Conservation (phyloP, 1,139 yeast species). For the Yamadazyma atmosphaerica region DNA sequence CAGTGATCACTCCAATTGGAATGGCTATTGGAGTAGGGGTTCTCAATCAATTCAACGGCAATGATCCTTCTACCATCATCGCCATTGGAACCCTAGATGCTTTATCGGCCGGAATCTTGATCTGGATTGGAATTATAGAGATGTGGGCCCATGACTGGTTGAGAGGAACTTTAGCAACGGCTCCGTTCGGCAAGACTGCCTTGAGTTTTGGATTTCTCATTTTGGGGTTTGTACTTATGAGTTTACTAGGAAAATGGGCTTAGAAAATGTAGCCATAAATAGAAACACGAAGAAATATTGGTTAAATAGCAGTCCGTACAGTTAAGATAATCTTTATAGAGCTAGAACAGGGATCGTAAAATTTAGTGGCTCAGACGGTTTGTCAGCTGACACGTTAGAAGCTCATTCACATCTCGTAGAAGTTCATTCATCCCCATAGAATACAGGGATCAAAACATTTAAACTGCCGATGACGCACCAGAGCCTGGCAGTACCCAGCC, state of each 20-base stretch:
- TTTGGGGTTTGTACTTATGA: slow-evolving; percentile 37
- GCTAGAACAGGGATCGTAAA: too few species aligned
- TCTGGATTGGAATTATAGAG: slow-evolving; percentile 37
- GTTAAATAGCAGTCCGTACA: too few species aligned
- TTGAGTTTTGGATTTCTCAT: slow-evolving; percentile 24
- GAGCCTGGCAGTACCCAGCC: too few species aligned
- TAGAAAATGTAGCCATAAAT: too few species aligned
- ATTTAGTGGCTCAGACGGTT: too few species aligned
- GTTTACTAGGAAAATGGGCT: slow-evolving; percentile 43
- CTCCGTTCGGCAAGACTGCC: slow-evolving; percentile 20
- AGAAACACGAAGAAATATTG: too few species aligned
- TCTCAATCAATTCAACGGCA: slow-evolving; percentile 28
- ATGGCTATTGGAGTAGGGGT: slow-evolving; percentile 32
- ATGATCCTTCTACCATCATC: slow-evolving; percentile 28
- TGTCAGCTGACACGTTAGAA: too few species aligned
- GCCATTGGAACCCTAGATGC: slow-evolving; percentile 36
- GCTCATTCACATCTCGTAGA: too few species aligned
- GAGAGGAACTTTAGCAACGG: slow-evolving; percentile 25
- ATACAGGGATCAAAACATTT: too few species aligned
- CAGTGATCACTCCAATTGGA: slow-evolving; percentile 26
- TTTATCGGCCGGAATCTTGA: slow-evolving; percentile 33
- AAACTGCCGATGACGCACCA: too few species aligned
- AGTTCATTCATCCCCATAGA: too few species aligned
- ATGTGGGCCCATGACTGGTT: slow-evolving; percentile 37
- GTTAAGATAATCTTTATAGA: too few species aligned